phyloP scores from a whole-genome alignment of 2,329 filamentous ascomycete genomes.

The Coniochaeta prunicola region DNA sequence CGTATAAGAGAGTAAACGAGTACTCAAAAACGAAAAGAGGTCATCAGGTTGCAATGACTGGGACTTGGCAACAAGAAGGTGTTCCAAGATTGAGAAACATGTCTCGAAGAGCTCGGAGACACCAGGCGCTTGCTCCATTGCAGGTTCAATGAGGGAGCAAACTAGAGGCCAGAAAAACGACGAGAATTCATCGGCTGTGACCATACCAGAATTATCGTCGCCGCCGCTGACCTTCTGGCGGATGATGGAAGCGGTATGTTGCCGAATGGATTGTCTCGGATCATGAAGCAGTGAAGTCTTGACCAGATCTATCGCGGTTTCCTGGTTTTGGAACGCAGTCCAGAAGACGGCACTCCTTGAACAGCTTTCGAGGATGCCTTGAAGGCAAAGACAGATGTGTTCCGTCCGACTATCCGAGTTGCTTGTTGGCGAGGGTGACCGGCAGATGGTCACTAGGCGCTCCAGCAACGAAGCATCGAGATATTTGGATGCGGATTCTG shows the following conservation, averaged over 20 bases:
- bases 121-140: constrained; percentile 20
- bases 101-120: constrained; percentile 40
- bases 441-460: constrained; percentile 22
- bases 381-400: constrained; percentile 26
- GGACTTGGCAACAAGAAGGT: constrained; percentile 14
- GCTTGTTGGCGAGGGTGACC: constrained; percentile 11
- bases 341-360: constrained; percentile 30
- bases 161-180: constrained; percentile 41
- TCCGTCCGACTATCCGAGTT: constrained; percentile 19
- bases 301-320: constrained; percentile 19
- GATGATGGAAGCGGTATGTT: constrained; percentile 26
- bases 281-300: constrained; percentile 29
- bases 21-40: neutral
- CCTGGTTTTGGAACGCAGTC: constrained; percentile 24
- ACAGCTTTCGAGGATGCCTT: constrained; percentile 32
- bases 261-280: constrained; percentile 25
- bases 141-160: constrained; percentile 27
- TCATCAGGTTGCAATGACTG: neutral
- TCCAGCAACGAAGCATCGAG: constrained; percentile 20
- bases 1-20: constrained; percentile 18
- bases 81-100: constrained; percentile 30
- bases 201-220: constrained; percentile 8
- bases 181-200: constrained; percentile 24
- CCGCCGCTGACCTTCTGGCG: constrained; percentile 15
- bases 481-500: constrained; percentile 7